phyloP scores from a whole-genome alignment of 352 stramenopile species.

The Phytophthora lateralis region DNA sequence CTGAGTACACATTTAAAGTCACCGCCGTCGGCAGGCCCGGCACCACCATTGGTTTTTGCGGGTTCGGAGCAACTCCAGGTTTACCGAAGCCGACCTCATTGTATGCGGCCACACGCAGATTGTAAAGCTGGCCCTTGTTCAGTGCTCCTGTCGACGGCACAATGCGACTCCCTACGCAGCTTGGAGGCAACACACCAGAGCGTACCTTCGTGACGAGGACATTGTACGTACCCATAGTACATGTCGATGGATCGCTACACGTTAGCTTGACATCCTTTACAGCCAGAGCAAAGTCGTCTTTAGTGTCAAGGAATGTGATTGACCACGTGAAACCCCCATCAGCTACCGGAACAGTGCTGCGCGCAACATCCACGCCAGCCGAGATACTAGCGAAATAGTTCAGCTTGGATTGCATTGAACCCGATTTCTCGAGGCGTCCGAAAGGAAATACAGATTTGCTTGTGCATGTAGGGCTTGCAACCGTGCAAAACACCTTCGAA shows the following conservation, averaged over 20 bases:
- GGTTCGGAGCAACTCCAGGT: conserved; percentile 48
- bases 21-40: conserved; percentile 70
- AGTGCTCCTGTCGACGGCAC: conserved; percentile 75
- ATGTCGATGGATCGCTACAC: conserved; percentile 28
- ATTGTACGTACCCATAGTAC: conserved; percentile 39
- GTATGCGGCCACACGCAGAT: conserved; percentile 94
- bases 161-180: conserved; percentile 83
- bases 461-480: conserved; percentile 31
- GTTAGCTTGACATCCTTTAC: conserved; percentile 22
- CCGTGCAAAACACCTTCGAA: conserved; percentile 71
- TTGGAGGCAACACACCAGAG: conserved; percentile 66
- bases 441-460: conserved; percentile 38
- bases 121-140: conserved; percentile 91
- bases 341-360: conserved; percentile 40
- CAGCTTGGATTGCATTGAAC: conserved; percentile 80
- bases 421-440: conserved; percentile 49
- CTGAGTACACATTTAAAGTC: conserved; percentile 65
- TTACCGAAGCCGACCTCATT: conserved; percentile 93
- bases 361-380: conserved; percentile 78
- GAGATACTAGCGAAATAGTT: conserved; percentile 48
- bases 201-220: conserved; percentile 67
- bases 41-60: conserved; percentile 85
- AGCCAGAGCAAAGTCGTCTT: conserved; percentile 77
- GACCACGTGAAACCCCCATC: conserved; percentile 86
- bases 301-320: conserved; percentile 91